Evolutionary conservation across 768 basidiomycete genomes (phyloP), one percentile per base, ranked within the genome.

Genomic region (Boletus reticulatus): DNA sequence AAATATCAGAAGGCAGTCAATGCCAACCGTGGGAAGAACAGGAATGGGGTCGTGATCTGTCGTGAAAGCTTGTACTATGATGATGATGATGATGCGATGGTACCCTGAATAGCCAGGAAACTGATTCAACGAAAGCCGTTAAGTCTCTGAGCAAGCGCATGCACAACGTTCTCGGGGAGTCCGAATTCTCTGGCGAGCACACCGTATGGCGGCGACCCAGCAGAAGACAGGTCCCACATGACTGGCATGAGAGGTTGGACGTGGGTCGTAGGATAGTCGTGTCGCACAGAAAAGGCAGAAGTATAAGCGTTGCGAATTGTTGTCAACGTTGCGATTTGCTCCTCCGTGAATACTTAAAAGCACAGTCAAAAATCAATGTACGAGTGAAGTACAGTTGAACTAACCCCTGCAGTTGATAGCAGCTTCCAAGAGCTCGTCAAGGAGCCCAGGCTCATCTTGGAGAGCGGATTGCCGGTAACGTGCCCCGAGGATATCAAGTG

Each of bases 151-250:
- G 81, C 84, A 43, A 89, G 78, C 4, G 85, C 84, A 63, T 88
- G 80, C 43, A 89, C 81, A 27, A 89, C 66, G 42, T 84, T 78
- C 32, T 87, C 75, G 51, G 88, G 84, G 20, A 89, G 77, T n/a
- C 88, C 88, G 57, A 89, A 89, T 67, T 89, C 88, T 60, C 77
- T 78, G 22, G 88, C 88, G n/a, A 90, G 77, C 22, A 80, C 78
- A 44, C 77, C 77, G 24, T 67, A 83, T 51, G 64, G 77, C 41
- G 61, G 29, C 29, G 29, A 60, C 44, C 53, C 56, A 29, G 53
- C 32, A 27, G 51, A 17, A 12, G 55, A 24, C n/a, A 39, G 37
- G 36, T 64, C 60, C 60, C 57, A 67, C 67, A 63, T 64, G 52
- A 52, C 55, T 37, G 60, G 67, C 50, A 59, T 57, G 48, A 50